Evolutionary conservation across 164 flowering plant genomes (phyloP).

Genomic region (Dillenia turbinata): DNA sequence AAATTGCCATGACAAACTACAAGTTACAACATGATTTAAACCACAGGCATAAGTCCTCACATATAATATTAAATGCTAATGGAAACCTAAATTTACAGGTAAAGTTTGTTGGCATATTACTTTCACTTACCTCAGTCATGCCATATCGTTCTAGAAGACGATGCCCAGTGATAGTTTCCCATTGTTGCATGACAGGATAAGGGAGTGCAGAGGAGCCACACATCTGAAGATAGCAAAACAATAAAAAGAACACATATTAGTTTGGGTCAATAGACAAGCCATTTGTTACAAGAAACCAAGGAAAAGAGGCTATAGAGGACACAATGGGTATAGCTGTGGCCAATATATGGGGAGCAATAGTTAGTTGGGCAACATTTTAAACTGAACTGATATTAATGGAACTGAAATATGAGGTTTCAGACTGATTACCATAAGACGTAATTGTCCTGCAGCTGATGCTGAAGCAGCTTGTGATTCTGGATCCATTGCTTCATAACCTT

Average conservation of each 20-base stretch:
- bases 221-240: slow-evolving; percentile 48
- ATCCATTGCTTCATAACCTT: slow-evolving; percentile 94
- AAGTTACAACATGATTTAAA: slow-evolving; percentile 14
- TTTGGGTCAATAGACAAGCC: too few relatives aligned
- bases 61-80: too few relatives aligned
- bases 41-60: background rate
- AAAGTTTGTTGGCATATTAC: background rate
- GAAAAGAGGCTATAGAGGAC: too few relatives aligned
- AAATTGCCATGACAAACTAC: slow-evolving; percentile 97
- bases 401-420: background rate
- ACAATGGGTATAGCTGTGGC: too few relatives aligned
- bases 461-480: slow-evolving; percentile 56
- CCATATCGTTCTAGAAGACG: slow-evolving; percentile 95
- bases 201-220: slow-evolving; percentile 99
- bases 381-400: background rate
- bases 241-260: too few relatives aligned
- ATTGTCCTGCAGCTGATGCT: slow-evolving; percentile 74
- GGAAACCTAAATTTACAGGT: too few relatives aligned
- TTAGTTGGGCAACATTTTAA: too few relatives aligned
- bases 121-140: slow-evolving; percentile 84
- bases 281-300: too few relatives aligned
- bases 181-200: slow-evolving; percentile 85
- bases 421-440: slow-evolving; percentile 89
- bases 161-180: slow-evolving; percentile 95
- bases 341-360: too few relatives aligned